Evolutionary conservation across 2,329 filamentous ascomycete species (phyloP), one percentile per base, ranked within the genome.

Genomic region (Colletotrichum sp.): DNA sequence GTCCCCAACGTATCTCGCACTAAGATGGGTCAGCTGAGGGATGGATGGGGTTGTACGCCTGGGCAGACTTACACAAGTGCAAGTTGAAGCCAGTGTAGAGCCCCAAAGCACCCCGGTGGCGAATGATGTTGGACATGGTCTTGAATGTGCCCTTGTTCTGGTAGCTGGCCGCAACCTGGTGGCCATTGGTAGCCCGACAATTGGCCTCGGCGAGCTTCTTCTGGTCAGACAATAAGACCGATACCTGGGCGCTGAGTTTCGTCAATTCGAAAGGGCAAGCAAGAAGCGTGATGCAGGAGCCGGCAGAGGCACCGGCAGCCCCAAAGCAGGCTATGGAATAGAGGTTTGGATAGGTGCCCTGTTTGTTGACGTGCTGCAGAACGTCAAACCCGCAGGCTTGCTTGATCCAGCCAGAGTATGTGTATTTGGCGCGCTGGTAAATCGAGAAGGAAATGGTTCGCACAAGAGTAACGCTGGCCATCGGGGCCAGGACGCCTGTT

Each of bases 211-310:
- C 82, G 62, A 78, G 77, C 65, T 88, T 86, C 77, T 88, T 88
- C 78, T 90, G 88, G 74, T 90, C 88, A 22, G 93, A 93, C 86
- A 96, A 91, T 75, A 96, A 87, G 13, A 96, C 94, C 3, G 95
- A 96, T 24, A 97, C 94, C 83, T 98, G 95, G 18, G 95, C 95
- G 83, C 94, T 96, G 75, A 97, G 89, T 84, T 98, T 98, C n/a
- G 95, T 96, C 83, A 98, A 89, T 84, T 98, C 95, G 82, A 98
- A 98, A 2, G 95, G 95, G 81, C 95, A 98, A 79, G 95, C 95
- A 80, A 97, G 91, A 67, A 94, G 89, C 10, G 95, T 96, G 71
- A 97, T 96, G 76, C 92, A 90, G 26, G 94, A 95, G 72, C 95
- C 95, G 67, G 95, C 94, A 15, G 93, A 95, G 55, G 94, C 95